Evolutionary conservation across 257 asterid genomes (phyloP), one percentile per base, ranked within the genome.

Genomic region (Eucommia ulmoides): DNA sequence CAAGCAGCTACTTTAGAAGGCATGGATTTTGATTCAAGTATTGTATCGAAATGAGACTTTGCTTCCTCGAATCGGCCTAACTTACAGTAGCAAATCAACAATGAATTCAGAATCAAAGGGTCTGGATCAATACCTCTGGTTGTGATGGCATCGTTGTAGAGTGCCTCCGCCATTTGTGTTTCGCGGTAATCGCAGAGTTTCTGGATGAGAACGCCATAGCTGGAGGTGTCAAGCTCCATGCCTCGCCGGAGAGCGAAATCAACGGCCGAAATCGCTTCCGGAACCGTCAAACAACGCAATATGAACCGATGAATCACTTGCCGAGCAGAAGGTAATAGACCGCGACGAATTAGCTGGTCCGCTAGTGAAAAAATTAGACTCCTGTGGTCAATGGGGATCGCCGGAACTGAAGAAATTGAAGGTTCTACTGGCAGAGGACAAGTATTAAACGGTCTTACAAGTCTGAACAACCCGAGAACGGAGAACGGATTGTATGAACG

Each of bases 21-120:
- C 22, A 26, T 20, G 16, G 45, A 23, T 38, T 54, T 52, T 74
- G 50, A 60, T 24, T 53, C 49, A 45, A 74, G 17, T 12, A 77
- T 45, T 63, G 45, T 62, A 51, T 77, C 71, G 45, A 79, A 69
- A 22, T 59, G 59, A 33, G 51, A 67, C 44, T 72, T 74, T 1
- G 87, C 87, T 53, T 72, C 81, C 7, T 75, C 81, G 53, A 72
- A 51, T 46, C 66, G 65, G 35, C 79, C 77, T n/a, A 81, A 69
- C 50, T 70, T 74, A 61, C 74, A 72, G 48, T 69, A 72, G 60
- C 83, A 74, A 59, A 74, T 54, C 54, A 70, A 63, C 77, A 77
- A 72, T 2, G 86, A 64, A 72, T 77, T 73, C 63, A 81, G 59
- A 49, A 77, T 23, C 20, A 42, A 50, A 19, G 44, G 48, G 22